phyloP scores from a whole-genome alignment of 1,139 yeast species.

The Geotrichum histeridarum region DNA sequence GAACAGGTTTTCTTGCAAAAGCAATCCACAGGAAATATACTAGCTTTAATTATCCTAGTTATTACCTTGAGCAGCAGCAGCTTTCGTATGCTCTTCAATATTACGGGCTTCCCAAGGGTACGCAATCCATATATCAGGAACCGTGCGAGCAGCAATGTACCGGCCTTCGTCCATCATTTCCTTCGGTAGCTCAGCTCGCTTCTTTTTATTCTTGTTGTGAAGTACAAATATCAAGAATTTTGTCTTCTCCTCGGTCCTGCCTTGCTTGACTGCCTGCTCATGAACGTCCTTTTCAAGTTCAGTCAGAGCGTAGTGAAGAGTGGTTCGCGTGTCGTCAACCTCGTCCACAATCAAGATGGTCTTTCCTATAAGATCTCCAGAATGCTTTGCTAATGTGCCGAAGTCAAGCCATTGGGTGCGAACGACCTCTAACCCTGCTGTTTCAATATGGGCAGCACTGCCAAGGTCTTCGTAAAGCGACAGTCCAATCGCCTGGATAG shows the following conservation, averaged over 20 bases:
- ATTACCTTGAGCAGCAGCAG: slow-evolving; percentile 72
- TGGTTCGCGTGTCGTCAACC: slow-evolving; percentile 93
- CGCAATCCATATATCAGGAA: slow-evolving; percentile 89
- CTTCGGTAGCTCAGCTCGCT: slow-evolving; percentile 70
- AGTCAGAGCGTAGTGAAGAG: slow-evolving; percentile 82
- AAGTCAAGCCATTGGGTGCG: slow-evolving; percentile 96
- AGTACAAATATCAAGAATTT: slow-evolving; percentile 84
- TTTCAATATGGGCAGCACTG: slow-evolving; percentile 47
- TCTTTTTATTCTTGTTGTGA: slow-evolving; percentile 78
- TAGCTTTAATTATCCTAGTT: slow-evolving; percentile 22
- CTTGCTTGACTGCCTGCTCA: slow-evolving; percentile 49
- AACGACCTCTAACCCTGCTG: slow-evolving; percentile 75
- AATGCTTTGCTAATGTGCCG: slow-evolving; percentile 52
- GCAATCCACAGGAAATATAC: too few species aligned
- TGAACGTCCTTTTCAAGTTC: slow-evolving; percentile 82
- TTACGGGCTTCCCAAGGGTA: slow-evolving; percentile 96
- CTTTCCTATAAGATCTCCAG: slow-evolving; percentile 69
- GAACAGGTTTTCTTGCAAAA: not conserved
- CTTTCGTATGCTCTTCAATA: slow-evolving; percentile 72
- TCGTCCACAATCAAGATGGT: slow-evolving; percentile 78
- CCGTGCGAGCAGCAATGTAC: slow-evolving; percentile 86
- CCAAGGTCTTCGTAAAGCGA: slow-evolving; percentile 82
- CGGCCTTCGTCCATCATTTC: slow-evolving; percentile 61
- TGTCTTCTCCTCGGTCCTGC: slow-evolving; percentile 52
- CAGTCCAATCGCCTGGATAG: slow-evolving; percentile 89